Evolutionary conservation across 331 rosid species (phyloP), one percentile per base, ranked within the genome.

Genomic region (Cydonia oblonga): DNA sequence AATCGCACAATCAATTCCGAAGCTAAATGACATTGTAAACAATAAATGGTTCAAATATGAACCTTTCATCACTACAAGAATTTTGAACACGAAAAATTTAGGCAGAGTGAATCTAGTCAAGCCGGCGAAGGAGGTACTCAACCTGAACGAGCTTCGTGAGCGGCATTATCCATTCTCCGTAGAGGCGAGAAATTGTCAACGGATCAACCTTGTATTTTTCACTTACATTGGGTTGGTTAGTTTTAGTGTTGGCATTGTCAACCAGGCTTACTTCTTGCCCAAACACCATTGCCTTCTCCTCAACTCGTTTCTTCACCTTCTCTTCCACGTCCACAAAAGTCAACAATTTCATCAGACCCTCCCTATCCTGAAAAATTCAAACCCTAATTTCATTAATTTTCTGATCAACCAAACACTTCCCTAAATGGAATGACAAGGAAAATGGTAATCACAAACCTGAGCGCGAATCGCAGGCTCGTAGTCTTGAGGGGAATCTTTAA

Each of bases 101-200:
- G 7, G n/a, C 9, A 0, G 20, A 59, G 12, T 6, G 25, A 66
- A 61, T 63, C 89, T 83, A 95, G 76, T 85, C 91, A 3, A 95
- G 86, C 56, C 97, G 93, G 23, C 71, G 85, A n/a, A 91, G 84
- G 32, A 95, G 96, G 79, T 95, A 95, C 40, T 91, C 92, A 3
- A 95, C 99, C 77, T 95, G 81, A 61, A 95, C 99, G 24, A 61
- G 72, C 82, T 95, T 91, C 4, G 97, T 91, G 58, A 95, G 90
- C 2, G 99, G 99, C 76, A 95, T 91, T 19, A 91, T 59, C 99
- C 97, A 90, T 51, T 90, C 79, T 19, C 63, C 73, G 56, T 89
- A 95, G 53, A 90, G 85, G 9, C 66, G 71, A 60, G 90, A 84
- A 68, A 78, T 88, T 16, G 90, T 54, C 10, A 82, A 26, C 15